Percentiles rank a stretch among this genome's conserved stretches.
Conservation (phyloP, 495 filamentous ascomycete genomes). For the Lasiosphaeria hispida region DNA sequence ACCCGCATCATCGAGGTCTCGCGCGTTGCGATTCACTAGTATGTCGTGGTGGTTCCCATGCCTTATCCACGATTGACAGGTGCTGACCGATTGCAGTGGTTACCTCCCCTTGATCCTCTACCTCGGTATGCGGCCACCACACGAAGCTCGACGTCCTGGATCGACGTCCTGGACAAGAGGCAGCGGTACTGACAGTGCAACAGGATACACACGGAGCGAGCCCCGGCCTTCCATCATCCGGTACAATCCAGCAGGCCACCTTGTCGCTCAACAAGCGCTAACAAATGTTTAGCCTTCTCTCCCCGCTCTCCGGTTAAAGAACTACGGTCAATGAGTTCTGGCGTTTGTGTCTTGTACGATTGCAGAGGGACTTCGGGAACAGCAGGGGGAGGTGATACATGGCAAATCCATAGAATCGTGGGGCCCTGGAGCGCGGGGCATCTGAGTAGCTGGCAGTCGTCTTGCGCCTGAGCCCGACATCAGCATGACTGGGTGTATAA, state of each 20-base stretch:
- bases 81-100: constrained; percentile 62
- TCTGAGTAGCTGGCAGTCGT: not conserved
- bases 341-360: constrained; percentile 16
- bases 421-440: not conserved
- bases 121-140: constrained; percentile 64
- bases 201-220: constrained; percentile 91
- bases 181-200: constrained; percentile 27
- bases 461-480: not conserved
- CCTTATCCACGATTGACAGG: not conserved
- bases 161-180: not conserved
- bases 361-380: constrained; percentile 10
- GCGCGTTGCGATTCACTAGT: constrained; percentile 97
- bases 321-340: not conserved
- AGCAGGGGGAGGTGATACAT: not conserved
- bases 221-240: constrained; percentile 90
- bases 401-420: not conserved
- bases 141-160: constrained; percentile 3
- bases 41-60: constrained; percentile 30
- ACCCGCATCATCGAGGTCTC: constrained; percentile 91
- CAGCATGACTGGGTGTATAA: constrained; percentile 24
- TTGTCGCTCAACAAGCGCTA: not conserved
- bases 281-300: constrained; percentile 57
- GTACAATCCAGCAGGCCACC: constrained; percentile 44
- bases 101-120: constrained; percentile 97
- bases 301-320: constrained; percentile 58